Base-by-base conservation (phyloP, 805 yeast species). In the Candida maris region DNA sequence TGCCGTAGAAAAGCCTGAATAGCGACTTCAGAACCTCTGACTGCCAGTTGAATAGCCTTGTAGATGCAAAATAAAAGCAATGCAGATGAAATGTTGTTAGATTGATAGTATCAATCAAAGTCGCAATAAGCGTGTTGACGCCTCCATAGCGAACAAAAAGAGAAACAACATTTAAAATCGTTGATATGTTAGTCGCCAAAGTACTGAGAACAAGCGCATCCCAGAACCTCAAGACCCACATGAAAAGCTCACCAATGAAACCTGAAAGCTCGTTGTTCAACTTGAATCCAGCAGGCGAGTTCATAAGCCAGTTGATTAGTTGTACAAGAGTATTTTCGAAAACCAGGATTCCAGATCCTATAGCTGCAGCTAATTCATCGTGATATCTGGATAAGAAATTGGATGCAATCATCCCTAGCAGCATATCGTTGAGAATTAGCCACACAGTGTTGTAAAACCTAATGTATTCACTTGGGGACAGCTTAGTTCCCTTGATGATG, bases 201-300 rank as follows among this genome's bases (percentile, higher is more conserved):
- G 27, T 20, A 5, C 44, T 32, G 16, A 57, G 21, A 3, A 57
- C 43, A 12, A 36, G 35, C 14, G 32, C 38, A 24, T 57, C 56
- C 81, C 95, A 85, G 42, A 82, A 75, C 30, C 75, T 75, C 19
- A 89, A 69, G 9, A 88, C 83, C 96, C 97, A 91, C 7, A 84
- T 55, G 48, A 85, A 82, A 32, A 93, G 61, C 39, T 87, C 95
- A 23, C 96, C 96, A 56, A 91, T 70, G 52, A 93, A 94, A 12
- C 67, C 70, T 0, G 96, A 85, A 14, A 93, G 67, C 51, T 88
- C 96, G 41, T 78, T 81, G 57, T 93, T 93, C 35, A 93, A 72
- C 54, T 93, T 93, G 50, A 93, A 79, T 4, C 98, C 98, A 12
- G 91, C 95, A 0, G 98, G 98, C 51, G 89, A 84, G 42, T 79